phyloP scores from a whole-genome alignment of 139 green algal species.

The Parachlorella kessleri region DNA sequence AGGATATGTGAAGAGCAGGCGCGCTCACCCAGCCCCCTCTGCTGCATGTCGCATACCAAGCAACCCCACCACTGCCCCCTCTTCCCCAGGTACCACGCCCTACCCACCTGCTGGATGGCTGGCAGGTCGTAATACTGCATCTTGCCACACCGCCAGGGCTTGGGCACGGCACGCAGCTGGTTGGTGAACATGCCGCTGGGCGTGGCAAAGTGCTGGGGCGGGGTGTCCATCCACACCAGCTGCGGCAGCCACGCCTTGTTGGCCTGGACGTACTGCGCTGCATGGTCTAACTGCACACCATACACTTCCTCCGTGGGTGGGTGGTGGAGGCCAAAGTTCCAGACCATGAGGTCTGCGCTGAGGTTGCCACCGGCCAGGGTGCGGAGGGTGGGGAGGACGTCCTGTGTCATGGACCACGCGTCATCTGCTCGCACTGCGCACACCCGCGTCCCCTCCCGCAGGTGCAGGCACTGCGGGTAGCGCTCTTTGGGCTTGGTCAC shows the following conservation, averaged over 20 bases:
- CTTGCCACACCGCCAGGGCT: background rate
- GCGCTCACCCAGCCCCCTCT: no score
- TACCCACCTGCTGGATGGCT: no score
- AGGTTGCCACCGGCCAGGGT: background rate
- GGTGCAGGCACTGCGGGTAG: conserved; percentile 10
- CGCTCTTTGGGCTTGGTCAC: background rate
- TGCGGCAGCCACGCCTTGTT: conserved; percentile 17
- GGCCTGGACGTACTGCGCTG: background rate
- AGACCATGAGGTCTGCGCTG: background rate
- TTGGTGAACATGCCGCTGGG: background rate
- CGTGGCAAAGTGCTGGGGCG: background rate
- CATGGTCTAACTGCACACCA: background rate
- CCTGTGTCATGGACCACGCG: background rate
- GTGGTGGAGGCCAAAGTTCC: conserved; percentile 20
- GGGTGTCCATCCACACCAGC: conserved; percentile 32
- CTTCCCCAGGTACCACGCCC: no score
- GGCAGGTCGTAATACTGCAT: no score
- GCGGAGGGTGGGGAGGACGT: conserved; percentile 9
- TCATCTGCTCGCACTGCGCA: conserved; percentile 19
- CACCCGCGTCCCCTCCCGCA: conserved; percentile 12
- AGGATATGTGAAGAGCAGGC: no score
- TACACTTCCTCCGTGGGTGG: background rate
- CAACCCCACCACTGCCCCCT: no score
- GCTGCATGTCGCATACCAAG: no score
- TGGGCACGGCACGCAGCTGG: background rate